Evolutionary conservation across 192 early-diverging fungal species (phyloP).

Genomic region (Backusella parvicylindrica): DNA sequence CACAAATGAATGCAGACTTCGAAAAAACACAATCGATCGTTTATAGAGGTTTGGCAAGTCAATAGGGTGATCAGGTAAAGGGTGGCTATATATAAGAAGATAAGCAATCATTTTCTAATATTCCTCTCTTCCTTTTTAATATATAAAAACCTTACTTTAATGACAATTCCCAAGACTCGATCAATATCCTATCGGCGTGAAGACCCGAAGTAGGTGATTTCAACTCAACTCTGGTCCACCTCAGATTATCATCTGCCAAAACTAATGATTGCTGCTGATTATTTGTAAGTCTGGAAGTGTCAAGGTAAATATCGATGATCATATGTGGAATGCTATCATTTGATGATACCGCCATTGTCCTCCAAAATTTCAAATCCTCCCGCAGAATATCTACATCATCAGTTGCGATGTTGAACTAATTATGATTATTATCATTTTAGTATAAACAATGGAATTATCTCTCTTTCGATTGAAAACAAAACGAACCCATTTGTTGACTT

Average conservation of each 20-base stretch:
- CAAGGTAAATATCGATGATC: constrained; percentile 81
- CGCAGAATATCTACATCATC: constrained; percentile 74
- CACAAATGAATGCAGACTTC: constrained; percentile 76
- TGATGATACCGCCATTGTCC: constrained; percentile 46
- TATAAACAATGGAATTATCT: background rate
- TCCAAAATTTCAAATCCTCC: constrained; percentile 81
- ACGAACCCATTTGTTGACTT: constrained; percentile 64
- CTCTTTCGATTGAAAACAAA: background rate
- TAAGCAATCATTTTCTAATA: no score
- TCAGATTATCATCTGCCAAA: constrained; percentile 9
- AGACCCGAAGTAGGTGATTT: background rate
- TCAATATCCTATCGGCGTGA: background rate
- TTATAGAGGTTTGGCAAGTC: constrained; percentile 89
- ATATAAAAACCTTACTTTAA: background rate
- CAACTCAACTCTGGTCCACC: background rate
- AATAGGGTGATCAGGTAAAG: constrained; percentile 48
- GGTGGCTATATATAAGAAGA: constrained; percentile 36
- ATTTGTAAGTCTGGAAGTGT: constrained; percentile 51
- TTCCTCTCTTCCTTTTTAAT: background rate
- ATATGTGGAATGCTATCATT: constrained; percentile 59
- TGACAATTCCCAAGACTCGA: constrained; percentile 12
- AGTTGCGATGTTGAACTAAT: constrained; percentile 80
- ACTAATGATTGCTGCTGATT: background rate
- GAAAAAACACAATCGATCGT: constrained; percentile 85
- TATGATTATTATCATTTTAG: background rate